Conservation (phyloP, 768 basidiomycete species). For the Tylopilus sp. region DNA sequence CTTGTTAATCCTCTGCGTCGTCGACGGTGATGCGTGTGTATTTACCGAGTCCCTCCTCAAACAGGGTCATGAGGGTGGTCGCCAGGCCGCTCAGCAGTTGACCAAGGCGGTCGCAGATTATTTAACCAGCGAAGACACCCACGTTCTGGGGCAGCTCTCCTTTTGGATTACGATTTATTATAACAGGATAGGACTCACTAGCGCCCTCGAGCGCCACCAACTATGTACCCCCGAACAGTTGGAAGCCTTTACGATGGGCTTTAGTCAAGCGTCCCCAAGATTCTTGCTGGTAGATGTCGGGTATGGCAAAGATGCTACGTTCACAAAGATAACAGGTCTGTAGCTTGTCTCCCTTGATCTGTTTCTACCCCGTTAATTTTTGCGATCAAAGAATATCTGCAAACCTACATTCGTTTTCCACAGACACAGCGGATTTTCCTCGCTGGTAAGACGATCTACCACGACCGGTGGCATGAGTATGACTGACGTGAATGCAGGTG, state of each 20-base stretch:
- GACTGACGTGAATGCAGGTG: conserved; percentile 39
- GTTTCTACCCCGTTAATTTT: neutral
- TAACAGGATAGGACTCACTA: conserved; percentile 56
- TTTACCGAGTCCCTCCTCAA: conserved; percentile 57
- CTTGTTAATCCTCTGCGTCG: conserved; percentile 68
- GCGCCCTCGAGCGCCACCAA: conserved; percentile 47
- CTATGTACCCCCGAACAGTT: conserved; percentile 65
- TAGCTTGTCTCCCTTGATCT: neutral
- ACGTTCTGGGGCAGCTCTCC: conserved; percentile 60
- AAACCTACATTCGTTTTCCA: conserved; percentile 67
- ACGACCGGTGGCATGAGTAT: neutral
- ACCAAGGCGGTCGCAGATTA: conserved; percentile 69
- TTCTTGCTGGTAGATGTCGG: conserved; percentile 72
- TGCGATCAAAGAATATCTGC: conserved; percentile 56
- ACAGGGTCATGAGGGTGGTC: conserved; percentile 66
- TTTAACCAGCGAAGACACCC: conserved; percentile 58
- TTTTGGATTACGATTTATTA: conserved; percentile 76
- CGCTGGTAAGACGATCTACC: conserved; percentile 47
- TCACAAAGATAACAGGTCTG: conserved; percentile 69
- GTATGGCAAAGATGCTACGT: conserved; percentile 54
- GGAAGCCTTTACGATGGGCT: conserved; percentile 67
- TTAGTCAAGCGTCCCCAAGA: conserved; percentile 70
- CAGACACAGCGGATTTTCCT: conserved; percentile 74
- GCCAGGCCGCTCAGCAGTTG: conserved; percentile 55
- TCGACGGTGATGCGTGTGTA: conserved; percentile 70